Conservation (phyloP, 305 asterid genomes). For the Rubia tinctorum region DNA sequence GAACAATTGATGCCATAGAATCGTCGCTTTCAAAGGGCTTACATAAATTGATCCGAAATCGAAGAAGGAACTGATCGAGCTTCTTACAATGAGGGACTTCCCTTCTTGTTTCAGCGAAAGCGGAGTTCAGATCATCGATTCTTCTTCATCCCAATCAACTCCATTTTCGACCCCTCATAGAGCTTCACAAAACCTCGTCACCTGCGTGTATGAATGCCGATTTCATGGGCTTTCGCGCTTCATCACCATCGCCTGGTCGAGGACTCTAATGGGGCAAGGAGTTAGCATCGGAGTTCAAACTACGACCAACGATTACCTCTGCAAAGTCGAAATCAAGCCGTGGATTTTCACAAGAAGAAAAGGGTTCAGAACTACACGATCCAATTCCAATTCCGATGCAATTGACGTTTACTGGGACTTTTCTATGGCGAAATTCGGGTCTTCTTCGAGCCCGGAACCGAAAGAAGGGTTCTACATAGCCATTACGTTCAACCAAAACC, state of each 20-base stretch:
- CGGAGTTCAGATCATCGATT: constrained; percentile 46
- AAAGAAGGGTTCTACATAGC: constrained; percentile 51
- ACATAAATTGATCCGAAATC: background rate
- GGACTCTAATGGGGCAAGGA: constrained; percentile 58
- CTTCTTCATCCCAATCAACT: constrained; percentile 24
- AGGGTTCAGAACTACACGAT: constrained; percentile 39
- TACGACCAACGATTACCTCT: constrained; percentile 34
- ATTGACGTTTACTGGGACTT: constrained; percentile 62
- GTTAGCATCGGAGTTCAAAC: constrained; percentile 42
- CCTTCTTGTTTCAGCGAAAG: constrained; percentile 72
- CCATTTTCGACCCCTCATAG: constrained; percentile 23
- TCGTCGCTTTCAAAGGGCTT: constrained; percentile 13
- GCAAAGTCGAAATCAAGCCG: constrained; percentile 59
- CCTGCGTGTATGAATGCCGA: constrained; percentile 47
- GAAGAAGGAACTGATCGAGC: background rate
- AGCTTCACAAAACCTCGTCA: constrained; percentile 54
- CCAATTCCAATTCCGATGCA: constrained; percentile 27
- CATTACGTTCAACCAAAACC: constrained; percentile 43
- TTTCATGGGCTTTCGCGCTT: constrained; percentile 39
- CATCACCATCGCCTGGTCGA: constrained; percentile 62
- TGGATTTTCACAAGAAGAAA: constrained; percentile 66
- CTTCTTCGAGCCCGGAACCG: constrained; percentile 50
- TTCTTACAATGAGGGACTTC: constrained; percentile 49
- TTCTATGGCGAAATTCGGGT: constrained; percentile 60
- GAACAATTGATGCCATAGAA: constrained; percentile 7